phyloP scores from a whole-genome alignment of 148 eudicot species.

The Diospyros lotus region DNA sequence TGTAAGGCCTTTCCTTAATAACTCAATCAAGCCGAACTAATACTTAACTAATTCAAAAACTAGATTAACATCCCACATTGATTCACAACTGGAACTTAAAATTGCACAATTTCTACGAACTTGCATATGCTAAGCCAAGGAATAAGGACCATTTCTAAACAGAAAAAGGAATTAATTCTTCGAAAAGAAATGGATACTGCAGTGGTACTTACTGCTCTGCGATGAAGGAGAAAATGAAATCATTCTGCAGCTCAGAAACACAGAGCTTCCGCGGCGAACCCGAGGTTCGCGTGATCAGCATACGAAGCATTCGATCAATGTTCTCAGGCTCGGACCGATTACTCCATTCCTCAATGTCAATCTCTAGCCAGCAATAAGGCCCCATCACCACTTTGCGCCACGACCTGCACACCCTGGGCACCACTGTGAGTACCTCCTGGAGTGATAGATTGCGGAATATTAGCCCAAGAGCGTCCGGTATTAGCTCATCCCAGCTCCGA shows the following conservation, averaged over 20 bases:
- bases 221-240: slow-evolving; percentile 50
- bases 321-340: slow-evolving; percentile 29
- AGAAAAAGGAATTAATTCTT: not conserved
- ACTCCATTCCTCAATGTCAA: slow-evolving; percentile 69
- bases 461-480: slow-evolving; percentile 68
- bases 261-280: slow-evolving; percentile 53
- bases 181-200: not conserved
- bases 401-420: slow-evolving; percentile 70
- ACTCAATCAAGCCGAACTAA: no score
- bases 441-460: slow-evolving; percentile 50
- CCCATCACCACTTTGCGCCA: slow-evolving; percentile 62
- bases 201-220: slow-evolving; percentile 22
- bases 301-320: slow-evolving; percentile 52
- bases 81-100: no score
- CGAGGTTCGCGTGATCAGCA: slow-evolving; percentile 49
- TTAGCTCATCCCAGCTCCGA: slow-evolving; percentile 60
- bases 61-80: no score
- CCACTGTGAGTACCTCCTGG: slow-evolving; percentile 48
- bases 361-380: slow-evolving; percentile 82
- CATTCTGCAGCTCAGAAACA: slow-evolving; percentile 51
- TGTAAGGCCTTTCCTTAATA: no score
- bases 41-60: no score
- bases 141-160: no score
- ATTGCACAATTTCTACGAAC: no score
- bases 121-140: no score